These are phyloP conservation scores for Xylaria sp. DNA, from an alignment of 2,329 filamentous ascomycete genomes.

Conservation along the genomic window DNA sequence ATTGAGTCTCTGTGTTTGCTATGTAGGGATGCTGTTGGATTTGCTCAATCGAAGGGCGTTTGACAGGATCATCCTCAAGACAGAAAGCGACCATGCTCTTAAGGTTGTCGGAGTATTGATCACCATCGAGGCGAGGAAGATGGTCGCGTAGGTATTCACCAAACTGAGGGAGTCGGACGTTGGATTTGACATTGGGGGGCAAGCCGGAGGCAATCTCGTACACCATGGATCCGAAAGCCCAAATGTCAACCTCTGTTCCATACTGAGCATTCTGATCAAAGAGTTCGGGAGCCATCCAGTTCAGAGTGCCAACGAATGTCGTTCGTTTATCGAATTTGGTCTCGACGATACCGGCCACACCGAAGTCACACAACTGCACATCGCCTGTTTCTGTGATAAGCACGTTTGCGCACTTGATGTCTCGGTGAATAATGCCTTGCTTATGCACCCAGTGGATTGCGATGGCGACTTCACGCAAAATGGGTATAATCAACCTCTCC, in stretches of 20 bases:
- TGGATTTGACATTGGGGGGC: conserved; percentile 62
- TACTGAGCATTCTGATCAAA: conserved; percentile 60
- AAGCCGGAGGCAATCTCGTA: conserved; percentile 76
- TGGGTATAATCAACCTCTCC: conserved; percentile 65
- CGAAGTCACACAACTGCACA: conserved; percentile 80
- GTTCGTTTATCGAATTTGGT: conserved; percentile 70
- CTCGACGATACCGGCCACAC: conserved; percentile 73
- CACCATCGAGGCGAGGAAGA: conserved; percentile 64
- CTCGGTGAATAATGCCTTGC: conserved; percentile 64
- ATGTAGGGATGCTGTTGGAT: conserved; percentile 68
- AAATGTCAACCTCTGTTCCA: conserved; percentile 72
- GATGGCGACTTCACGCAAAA: conserved; percentile 60
- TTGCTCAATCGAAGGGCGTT: conserved; percentile 63
- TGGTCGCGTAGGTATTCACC: conserved; percentile 55
- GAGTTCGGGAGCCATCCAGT: conserved; percentile 83
- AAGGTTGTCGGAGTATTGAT: conserved; percentile 63
- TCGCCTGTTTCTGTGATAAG: conserved; percentile 70
- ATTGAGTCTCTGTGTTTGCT: conserved; percentile 53
- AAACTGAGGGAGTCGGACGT: conserved; percentile 46
- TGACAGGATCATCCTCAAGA: conserved; percentile 60
- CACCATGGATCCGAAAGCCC: conserved; percentile 77
- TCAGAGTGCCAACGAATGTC: conserved; percentile 75
- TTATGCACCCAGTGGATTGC: conserved; percentile 63
- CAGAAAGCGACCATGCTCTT: conserved; percentile 69
- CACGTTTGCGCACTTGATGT: conserved; percentile 74